phyloP scores from a whole-genome alignment of 2,329 filamentous ascomycete species.

The Microcera coccophila region DNA sequence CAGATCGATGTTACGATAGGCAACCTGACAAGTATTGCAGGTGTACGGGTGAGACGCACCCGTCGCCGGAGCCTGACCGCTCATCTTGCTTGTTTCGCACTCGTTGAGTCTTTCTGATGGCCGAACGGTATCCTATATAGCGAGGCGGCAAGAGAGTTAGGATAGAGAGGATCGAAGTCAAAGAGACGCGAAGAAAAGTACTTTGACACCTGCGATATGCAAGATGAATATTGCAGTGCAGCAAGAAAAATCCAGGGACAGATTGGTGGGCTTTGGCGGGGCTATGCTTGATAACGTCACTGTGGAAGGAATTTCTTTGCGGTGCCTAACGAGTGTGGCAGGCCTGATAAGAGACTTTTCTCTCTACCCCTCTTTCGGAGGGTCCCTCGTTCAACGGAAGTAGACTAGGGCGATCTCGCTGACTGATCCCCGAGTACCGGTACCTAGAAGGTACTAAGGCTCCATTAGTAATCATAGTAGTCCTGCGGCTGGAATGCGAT shows the following conservation, averaged over 20 bases:
- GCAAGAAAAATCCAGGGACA: slow-evolving; percentile 17
- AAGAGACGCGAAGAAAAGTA: neutral
- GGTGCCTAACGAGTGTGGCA: too few species aligned
- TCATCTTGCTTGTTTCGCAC: too few species aligned
- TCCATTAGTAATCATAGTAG: too few species aligned
- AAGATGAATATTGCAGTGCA: slow-evolving; percentile 1
- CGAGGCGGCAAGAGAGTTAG: too few species aligned
- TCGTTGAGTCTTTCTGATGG: too few species aligned
- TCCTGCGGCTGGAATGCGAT: too few species aligned
- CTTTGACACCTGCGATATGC: neutral
- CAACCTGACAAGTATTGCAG: slow-evolving; percentile 97
- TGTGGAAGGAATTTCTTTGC: slow-evolving; percentile 13
- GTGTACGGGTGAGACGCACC: slow-evolving; percentile 78
- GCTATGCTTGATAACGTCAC: slow-evolving; percentile 28
- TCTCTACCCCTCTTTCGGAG: neutral
- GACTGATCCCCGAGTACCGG: too few species aligned
- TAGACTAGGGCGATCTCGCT: too few species aligned
- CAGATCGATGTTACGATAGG: slow-evolving; percentile 88
- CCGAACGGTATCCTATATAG: too few species aligned
- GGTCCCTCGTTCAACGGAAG: too few species aligned
- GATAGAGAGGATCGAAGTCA: neutral
- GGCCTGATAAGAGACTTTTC: neutral
- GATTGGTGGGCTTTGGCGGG: slow-evolving; percentile 28
- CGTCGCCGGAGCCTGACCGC: slow-evolving; percentile 31
- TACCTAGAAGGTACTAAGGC: too few species aligned